Percentiles rank a stretch among this genome's conserved stretches.
Conservation (phyloP, 495 filamentous ascomycete genomes). For the Aspergillus ostianus region DNA sequence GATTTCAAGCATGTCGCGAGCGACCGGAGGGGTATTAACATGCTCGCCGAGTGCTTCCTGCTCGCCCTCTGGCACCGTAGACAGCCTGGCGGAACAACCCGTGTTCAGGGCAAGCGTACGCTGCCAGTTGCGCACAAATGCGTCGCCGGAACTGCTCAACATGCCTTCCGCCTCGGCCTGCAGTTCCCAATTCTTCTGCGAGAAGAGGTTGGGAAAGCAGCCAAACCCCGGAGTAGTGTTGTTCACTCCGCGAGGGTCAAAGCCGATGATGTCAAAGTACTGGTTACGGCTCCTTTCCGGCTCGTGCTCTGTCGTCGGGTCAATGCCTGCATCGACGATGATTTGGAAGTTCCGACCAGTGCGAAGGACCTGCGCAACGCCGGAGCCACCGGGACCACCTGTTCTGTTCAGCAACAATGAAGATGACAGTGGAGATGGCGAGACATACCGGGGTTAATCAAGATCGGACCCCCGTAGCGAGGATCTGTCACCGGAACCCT, state of each 20-base stretch:
- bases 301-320: constrained; percentile 14
- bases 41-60: constrained; percentile 44
- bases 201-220: constrained; percentile 46
- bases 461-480: constrained; percentile 44
- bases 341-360: constrained; percentile 40
- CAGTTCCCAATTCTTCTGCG: constrained; percentile 40
- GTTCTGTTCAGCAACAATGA: not conserved
- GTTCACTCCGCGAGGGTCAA: constrained; percentile 57
- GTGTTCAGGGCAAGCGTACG: constrained; percentile 43
- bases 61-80: constrained; percentile 17
- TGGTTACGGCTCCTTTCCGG: constrained; percentile 20
- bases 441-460: constrained; percentile 47
- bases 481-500: constrained; percentile 42
- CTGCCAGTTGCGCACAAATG: constrained; percentile 48
- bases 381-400: constrained; percentile 54
- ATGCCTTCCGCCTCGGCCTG: constrained; percentile 42
- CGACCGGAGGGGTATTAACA: constrained; percentile 47
- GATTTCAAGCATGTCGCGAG: constrained; percentile 51
- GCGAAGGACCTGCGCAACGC: constrained; percentile 36
- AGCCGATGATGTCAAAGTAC: constrained; percentile 56
- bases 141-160: constrained; percentile 33
- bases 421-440: not conserved
- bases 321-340: constrained; percentile 38
- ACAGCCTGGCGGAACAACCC: constrained; percentile 35
- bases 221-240: constrained; percentile 45